Base-by-base conservation (phyloP, 2,329 filamentous ascomycete genomes). In the Stachybotrys chartarum region DNA sequence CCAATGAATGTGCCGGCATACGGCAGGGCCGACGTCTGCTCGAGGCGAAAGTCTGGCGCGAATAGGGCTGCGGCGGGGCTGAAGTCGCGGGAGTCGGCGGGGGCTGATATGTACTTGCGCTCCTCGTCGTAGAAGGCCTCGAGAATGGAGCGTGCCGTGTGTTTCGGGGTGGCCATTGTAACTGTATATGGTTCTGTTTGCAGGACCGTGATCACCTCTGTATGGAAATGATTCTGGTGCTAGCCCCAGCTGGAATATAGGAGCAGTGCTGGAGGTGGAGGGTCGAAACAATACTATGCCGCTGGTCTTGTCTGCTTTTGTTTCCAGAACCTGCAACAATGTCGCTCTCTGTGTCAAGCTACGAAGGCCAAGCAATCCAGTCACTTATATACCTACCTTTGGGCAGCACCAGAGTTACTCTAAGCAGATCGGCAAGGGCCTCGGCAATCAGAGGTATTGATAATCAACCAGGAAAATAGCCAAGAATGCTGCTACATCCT, bases 71-170 rank as follows among this genome's bases (percentile, higher is more conserved):
- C 66, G 30, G 72, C 70, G 12, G 58, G 59, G 35, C 58, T 45
- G 44, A 72, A 71, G 56, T 71, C 68, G 47, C 66, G 63, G 6
- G 63, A 30, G 30, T 64, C 58, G 1, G 66, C 59, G 4, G 66
- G 52, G 0, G 67, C 57, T 3, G 66, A 59, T 66, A 71, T 72
- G 56, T 69, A 72, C 10, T 60, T 57, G 24, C 61, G 61, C 54
- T 72, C 70, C 12, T 69, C 70, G 7, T 61, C 63, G 52, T 72
- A 72, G 62, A 72, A 71, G 42, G 61, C 60, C 1, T 67, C 58
- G 3, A 70, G 63, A 1, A 71, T 62, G 42, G 63, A 65, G 30
- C 63, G 59, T 11, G 64, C 51, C 3, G 65, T 66, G 49, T 65
- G 55, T 44, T 60, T 60, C 10, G 49, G 18, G 24, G 18, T 7